Evolutionary conservation across 495 filamentous ascomycete species (phyloP).

Genomic region (Neurospora pannonica): DNA sequence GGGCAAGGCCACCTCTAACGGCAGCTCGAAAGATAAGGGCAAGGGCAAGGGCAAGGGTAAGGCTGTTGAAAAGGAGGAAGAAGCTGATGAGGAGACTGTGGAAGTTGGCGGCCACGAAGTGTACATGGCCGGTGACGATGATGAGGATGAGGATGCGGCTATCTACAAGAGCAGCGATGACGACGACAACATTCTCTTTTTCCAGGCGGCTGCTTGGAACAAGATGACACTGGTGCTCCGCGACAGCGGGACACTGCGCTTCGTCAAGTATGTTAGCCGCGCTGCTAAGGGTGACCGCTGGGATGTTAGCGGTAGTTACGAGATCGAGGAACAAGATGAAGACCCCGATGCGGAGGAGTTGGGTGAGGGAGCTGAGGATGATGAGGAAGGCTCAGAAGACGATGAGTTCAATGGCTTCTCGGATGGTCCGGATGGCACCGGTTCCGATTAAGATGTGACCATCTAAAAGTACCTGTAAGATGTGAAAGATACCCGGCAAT

Average conservation of each 20-base stretch:
- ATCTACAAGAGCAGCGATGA: constrained; percentile 75
- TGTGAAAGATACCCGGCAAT: background rate
- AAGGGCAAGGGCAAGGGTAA: constrained; percentile 17
- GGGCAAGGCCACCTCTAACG: constrained; percentile 29
- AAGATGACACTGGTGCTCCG: constrained; percentile 79
- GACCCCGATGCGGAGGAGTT: constrained; percentile 19
- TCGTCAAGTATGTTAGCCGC: constrained; percentile 90
- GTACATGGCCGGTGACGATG: constrained; percentile 84
- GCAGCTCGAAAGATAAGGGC: constrained; percentile 20
- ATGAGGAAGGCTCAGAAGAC: constrained; percentile 28
- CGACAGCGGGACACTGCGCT: constrained; percentile 76
- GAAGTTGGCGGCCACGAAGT: constrained; percentile 82
- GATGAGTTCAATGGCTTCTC: constrained; percentile 43
- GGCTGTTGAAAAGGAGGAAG: constrained; percentile 10
- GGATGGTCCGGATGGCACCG: constrained; percentile 26
- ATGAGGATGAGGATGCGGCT: constrained; percentile 67
- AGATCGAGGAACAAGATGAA: constrained; percentile 41
- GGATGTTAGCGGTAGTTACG: constrained; percentile 71
- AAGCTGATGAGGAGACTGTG: constrained; percentile 21
- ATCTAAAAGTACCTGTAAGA: background rate
- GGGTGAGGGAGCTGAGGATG: constrained; percentile 15
- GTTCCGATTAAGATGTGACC: constrained; percentile 27
- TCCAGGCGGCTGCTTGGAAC: constrained; percentile 82
- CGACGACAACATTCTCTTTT: constrained; percentile 87
- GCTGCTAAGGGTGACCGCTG: constrained; percentile 81